Evolutionary conservation across 1,284 basidiomycete genomes (phyloP), one percentile per base, ranked within the genome.

Genomic region (Austroboletus sp.): DNA sequence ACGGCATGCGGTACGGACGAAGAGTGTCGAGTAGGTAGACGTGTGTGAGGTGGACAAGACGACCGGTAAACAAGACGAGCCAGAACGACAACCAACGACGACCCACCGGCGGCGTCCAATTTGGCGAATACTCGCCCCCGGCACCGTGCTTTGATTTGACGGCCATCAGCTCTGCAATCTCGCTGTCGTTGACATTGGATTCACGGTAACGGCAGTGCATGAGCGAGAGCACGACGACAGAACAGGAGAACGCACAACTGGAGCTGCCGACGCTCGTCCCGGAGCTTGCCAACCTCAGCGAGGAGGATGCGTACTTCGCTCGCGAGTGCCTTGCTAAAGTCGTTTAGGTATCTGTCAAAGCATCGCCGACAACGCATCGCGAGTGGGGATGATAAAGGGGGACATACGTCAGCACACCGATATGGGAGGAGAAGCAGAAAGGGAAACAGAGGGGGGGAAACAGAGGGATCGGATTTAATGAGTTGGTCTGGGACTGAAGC

Each of bases 121-220:
- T 76, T 13, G 80, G 77, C 12, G 75, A 70, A 56, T 79, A 86
- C 53, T 85, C 80, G 16, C 82, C 81, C 19, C 79, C 80, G 3
- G 76, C 72, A 23, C 83, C 80, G 56, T 82, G 80, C 62, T 85
- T 86, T 15, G 83, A 79, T 64, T 84, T 84, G 47, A 85, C 73
- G 40, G 73, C 72, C 82, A 86, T 83, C 50, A 86, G 69, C 60
- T 85, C 83, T 17, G 84, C 77, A 48, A 86, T 84, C 63, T 86
- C 84, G 51, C 82, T 85, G 57, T 27, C 26, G 23, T 8, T 3
- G 8, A 21, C 5, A 3, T 25, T 25, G 23, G 23, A 25, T 25
- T 25, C 23, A 7, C 23, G 23, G 23, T 7, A 23, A 23, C n/a
- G 6, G 23, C 4, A 13, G 13, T 4, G 11, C 3, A 30, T 43